A percentile compares a stretch with the other conserved stretches of the same genome.
phyloP scores from a whole-genome alignment of 139 green algal genomes.

The Tetradesmus lagerheimii region DNA sequence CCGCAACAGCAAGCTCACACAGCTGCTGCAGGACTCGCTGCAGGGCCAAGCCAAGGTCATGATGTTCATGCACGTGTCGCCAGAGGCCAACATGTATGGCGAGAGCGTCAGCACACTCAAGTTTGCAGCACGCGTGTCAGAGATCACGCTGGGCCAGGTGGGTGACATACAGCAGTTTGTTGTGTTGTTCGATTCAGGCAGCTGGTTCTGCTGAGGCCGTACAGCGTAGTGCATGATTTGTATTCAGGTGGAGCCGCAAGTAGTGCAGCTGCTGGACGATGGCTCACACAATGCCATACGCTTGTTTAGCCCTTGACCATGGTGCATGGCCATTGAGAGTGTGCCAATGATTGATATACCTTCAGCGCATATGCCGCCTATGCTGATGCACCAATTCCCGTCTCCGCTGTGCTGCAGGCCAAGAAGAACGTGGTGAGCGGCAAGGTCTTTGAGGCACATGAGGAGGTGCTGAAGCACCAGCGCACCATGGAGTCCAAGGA shows the following conservation, averaged over 20 bases:
- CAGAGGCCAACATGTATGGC: constrained; percentile 75
- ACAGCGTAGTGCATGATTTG: too few relatives aligned
- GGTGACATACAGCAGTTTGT: background rate
- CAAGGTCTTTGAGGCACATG: constrained; percentile 73
- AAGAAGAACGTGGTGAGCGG: constrained; percentile 76
- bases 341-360: too few relatives aligned
- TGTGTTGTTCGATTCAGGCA: background rate
- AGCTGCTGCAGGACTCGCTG: constrained; percentile 91
- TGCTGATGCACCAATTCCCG: background rate
- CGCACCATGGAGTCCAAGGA: constrained; percentile 22
- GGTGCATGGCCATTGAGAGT: too few relatives aligned
- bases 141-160: constrained; percentile 92
- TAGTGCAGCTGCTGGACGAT: too few relatives aligned
- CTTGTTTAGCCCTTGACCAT: too few relatives aligned
- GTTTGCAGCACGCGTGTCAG: constrained; percentile 87
- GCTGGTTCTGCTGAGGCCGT: too few relatives aligned
- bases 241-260: too few relatives aligned
- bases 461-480: constrained; percentile 57
- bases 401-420: constrained; percentile 47
- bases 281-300: too few relatives aligned
- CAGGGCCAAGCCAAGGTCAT: constrained; percentile 85
- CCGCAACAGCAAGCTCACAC: constrained; percentile 93
- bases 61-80: constrained; percentile 96
- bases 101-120: constrained; percentile 89
- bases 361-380: too few relatives aligned